These are phyloP conservation scores for Porphyrellus sp. DNA, from an alignment of 1,284 basidiomycete species.

Conservation along the genomic window DNA sequence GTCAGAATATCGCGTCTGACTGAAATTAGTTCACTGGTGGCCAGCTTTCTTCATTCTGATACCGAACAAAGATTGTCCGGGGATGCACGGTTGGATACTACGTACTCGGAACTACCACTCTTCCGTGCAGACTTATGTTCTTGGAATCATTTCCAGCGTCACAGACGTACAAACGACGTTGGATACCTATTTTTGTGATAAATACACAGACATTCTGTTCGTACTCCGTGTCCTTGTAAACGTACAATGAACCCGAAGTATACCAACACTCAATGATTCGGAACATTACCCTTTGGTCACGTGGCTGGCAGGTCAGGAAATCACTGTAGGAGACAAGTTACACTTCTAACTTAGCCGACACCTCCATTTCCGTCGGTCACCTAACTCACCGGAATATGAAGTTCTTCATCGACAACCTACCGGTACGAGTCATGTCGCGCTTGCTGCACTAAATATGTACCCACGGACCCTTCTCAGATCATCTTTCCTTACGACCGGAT, in stretches of 20 bases:
- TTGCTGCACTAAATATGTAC: neutral
- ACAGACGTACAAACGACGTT: too few relatives aligned
- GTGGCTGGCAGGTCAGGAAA: slow-evolving; percentile 5
- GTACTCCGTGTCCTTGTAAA: neutral
- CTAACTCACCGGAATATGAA: slow-evolving; percentile 62
- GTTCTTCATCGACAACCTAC: slow-evolving; percentile 94
- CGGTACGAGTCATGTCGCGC: slow-evolving; percentile 46
- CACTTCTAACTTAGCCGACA: neutral
- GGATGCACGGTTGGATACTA: neutral
- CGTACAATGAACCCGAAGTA: neutral
- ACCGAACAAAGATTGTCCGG: neutral
- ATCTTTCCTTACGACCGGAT: slow-evolving; percentile 92
- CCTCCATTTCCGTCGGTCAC: neutral
- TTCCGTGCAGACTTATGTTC: slow-evolving; percentile 2
- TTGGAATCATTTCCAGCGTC: slow-evolving; percentile 1
- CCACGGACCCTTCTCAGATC: slow-evolving; percentile 48
- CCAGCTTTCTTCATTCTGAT: neutral
- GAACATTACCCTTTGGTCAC: too few relatives aligned
- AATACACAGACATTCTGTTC: neutral
- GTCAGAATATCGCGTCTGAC: slow-evolving; percentile 29
- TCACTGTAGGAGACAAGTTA: too few relatives aligned
- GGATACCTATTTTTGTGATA: neutral
- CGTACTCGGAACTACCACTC: neutral
- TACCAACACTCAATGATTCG: neutral
- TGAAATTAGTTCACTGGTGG: slow-evolving; percentile 2